Evolutionary conservation across 192 early-diverging fungal genomes (phyloP).

Genomic region (Chytriomyces sp.): DNA sequence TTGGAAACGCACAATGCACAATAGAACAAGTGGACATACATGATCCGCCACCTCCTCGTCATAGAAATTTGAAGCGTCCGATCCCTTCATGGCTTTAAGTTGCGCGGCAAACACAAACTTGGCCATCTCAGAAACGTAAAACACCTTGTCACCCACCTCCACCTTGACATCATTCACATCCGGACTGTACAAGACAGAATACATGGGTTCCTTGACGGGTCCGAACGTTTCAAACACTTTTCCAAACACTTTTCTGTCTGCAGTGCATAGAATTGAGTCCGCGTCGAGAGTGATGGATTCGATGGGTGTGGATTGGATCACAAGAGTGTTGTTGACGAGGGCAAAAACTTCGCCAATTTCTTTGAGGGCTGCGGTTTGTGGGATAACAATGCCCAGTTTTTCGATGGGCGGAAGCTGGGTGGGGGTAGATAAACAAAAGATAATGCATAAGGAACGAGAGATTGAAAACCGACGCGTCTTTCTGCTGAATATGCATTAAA

Average conservation of each 20-base stretch:
- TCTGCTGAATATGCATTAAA: background rate
- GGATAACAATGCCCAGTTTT: constrained; percentile 55
- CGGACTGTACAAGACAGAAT: constrained; percentile 77
- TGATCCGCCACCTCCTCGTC: constrained; percentile 88
- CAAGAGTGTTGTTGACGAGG: constrained; percentile 74
- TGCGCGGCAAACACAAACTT: constrained; percentile 69
- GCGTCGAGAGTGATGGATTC: constrained; percentile 71
- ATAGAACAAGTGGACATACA: too few species aligned
- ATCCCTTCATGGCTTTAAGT: constrained; percentile 75
- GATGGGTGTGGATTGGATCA: constrained; percentile 61
- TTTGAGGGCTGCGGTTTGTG: constrained; percentile 55
- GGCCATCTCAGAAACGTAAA: constrained; percentile 64
- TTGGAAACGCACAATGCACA: too few species aligned
- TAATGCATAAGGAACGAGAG: background rate
- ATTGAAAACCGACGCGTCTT: too few species aligned
- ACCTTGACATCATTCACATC: constrained; percentile 55
- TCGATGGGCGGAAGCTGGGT: constrained; percentile 40
- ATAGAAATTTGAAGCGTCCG: constrained; percentile 89
- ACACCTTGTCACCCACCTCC: constrained; percentile 56
- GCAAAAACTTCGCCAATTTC: constrained; percentile 70
- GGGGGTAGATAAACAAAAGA: background rate
- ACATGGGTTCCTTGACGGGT: constrained; percentile 80
- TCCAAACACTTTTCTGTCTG: constrained; percentile 54
- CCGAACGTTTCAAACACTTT: constrained; percentile 87
- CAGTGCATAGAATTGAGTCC: constrained; percentile 73